phyloP scores from a whole-genome alignment of 2,329 filamentous ascomycete genomes.

The Hypoxylon sp. region DNA sequence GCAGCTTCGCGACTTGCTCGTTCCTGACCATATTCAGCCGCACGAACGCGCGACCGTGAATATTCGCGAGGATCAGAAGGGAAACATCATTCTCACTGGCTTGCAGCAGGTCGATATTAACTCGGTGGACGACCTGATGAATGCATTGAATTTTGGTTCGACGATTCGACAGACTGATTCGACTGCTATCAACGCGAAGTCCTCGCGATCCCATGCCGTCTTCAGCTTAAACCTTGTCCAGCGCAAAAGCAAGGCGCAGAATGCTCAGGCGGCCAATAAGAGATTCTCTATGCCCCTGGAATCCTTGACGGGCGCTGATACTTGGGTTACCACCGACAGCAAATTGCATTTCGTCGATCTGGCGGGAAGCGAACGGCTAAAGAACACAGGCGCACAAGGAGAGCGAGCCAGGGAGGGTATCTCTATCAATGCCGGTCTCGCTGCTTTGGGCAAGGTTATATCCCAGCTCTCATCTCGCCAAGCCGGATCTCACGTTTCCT shows the following conservation, averaged over 20 bases:
- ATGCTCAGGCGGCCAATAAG: constrained; percentile 73
- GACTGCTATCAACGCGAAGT: constrained; percentile 96
- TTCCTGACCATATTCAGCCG: constrained; percentile 74
- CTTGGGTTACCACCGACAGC: constrained; percentile 88
- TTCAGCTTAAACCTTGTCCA: constrained; percentile 95
- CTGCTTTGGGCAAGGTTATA: constrained; percentile 96
- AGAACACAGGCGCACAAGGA: constrained; percentile 95
- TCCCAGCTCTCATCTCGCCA: constrained; percentile 94
- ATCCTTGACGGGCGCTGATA: constrained; percentile 72
- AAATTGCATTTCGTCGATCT: constrained; percentile 99
- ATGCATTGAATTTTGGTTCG: constrained; percentile 89
- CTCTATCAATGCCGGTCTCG: constrained; percentile 95
- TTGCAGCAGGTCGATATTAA: constrained; percentile 88
- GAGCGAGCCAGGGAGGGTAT: constrained; percentile 96
- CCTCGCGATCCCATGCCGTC: constrained; percentile 95
- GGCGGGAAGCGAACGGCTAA: constrained; percentile 93
- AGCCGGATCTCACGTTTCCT: constrained; percentile 89
- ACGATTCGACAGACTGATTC: constrained; percentile 95
- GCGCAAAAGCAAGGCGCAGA: constrained; percentile 69
- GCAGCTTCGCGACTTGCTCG: constrained; percentile 86
- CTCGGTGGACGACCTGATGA: constrained; percentile 89
- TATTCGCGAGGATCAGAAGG: constrained; percentile 93
- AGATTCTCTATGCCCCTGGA: constrained; percentile 88
- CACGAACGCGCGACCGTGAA: constrained; percentile 81
- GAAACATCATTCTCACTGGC: constrained; percentile 92